A percentile compares a stretch with the other conserved stretches of the same genome.
phyloP scores from a whole-genome alignment of 192 early-diverging fungal genomes.

The Coemansia sp. region DNA sequence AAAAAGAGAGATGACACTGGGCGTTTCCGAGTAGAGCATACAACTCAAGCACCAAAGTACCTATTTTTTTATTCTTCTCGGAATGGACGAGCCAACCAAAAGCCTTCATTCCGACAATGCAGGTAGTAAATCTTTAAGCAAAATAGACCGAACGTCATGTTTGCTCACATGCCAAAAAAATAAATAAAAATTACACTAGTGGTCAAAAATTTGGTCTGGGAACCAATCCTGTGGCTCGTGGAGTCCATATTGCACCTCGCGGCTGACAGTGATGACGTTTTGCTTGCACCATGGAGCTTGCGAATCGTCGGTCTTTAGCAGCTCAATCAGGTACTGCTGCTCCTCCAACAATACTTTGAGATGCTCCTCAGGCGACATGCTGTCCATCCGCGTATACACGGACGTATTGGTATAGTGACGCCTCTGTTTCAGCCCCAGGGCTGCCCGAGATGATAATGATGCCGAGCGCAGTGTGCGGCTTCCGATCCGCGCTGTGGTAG shows the following conservation, averaged over 20 bases:
- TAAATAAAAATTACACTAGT: conserved; percentile 14
- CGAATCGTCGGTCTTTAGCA: conserved; percentile 46
- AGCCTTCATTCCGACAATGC: too few species aligned
- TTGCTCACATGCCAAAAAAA: conserved; percentile 1
- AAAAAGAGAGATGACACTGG: too few species aligned
- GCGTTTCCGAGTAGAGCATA: too few species aligned
- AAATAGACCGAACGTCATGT: neutral
- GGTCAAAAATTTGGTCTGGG: conserved; percentile 26
- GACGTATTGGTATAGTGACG: conserved; percentile 47
- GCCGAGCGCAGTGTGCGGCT: neutral
- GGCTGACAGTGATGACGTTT: conserved; percentile 29
- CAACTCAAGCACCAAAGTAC: too few species aligned
- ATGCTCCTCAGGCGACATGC: conserved; percentile 32
- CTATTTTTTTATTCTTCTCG: neutral
- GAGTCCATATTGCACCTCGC: conserved; percentile 31
- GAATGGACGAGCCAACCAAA: neutral
- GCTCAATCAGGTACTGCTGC: conserved; percentile 40
- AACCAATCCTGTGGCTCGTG: conserved; percentile 24
- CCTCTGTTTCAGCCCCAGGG: neutral
- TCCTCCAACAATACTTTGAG: conserved; percentile 33
- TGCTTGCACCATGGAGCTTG: conserved; percentile 39
- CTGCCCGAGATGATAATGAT: neutral
- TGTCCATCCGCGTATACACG: conserved; percentile 40
- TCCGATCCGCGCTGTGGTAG: neutral
- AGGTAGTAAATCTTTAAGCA: neutral